A percentile compares a stretch with the other conserved stretches of the same genome.
These are phyloP conservation scores for Pouteria glomerata DNA, from an alignment of 148 eudicot species.

Conservation along the genomic window DNA sequence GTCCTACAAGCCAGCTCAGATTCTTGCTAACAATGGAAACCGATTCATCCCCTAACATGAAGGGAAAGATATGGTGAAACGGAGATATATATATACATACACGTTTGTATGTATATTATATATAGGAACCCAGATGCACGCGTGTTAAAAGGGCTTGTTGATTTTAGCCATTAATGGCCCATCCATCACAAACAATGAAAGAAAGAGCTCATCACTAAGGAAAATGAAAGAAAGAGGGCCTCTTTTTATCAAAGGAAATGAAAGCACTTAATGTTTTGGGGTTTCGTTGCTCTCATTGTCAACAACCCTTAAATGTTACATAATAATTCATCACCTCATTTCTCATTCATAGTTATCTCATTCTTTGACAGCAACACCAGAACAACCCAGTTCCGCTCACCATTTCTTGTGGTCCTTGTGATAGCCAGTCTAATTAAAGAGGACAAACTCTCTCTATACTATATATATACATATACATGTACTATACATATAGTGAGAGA, in stretches of 20 bases:
- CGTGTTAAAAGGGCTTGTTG: neutral
- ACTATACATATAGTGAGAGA: conserved; percentile 15
- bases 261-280: conserved; percentile 12
- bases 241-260: neutral
- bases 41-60: conserved; percentile 1
- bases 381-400: conserved; percentile 13
- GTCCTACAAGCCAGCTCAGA: neutral
- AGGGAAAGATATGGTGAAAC: neutral
- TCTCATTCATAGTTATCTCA: conserved; percentile 6
- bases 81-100: too few relatives aligned
- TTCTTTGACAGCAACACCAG: conserved; percentile 14
- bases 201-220: neutral
- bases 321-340: conserved; percentile 3
- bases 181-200: neutral
- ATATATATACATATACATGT: neutral
- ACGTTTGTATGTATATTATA: too few relatives aligned
- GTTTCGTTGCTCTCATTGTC: conserved; percentile 5
- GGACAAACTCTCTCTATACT: neutral
- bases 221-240: neutral
- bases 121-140: too few relatives aligned
- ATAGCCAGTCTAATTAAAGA: neutral
- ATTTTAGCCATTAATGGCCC: neutral
- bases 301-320: neutral
- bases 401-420: conserved; percentile 11
- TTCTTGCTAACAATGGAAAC: conserved; percentile 6